Evolutionary conservation across 257 asterid species (phyloP).

Genomic region (Parsonsia alboflavescens): DNA sequence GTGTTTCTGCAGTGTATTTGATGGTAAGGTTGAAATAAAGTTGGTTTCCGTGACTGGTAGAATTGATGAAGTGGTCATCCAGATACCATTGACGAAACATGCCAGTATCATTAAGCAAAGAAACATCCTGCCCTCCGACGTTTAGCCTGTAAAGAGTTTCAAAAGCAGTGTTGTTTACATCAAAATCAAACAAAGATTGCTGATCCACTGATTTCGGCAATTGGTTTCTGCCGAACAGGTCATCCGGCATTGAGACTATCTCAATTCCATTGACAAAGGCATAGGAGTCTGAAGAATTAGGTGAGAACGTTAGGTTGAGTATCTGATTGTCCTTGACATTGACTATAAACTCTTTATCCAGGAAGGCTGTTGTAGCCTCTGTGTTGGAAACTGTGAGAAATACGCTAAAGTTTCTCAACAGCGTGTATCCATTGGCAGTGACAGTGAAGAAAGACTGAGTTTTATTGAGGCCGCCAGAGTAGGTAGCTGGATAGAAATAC

Average conservation of each 20-base stretch:
- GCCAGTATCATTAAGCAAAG: constrained; percentile 30
- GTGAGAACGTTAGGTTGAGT: constrained; percentile 37
- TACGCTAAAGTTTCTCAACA: constrained; percentile 44
- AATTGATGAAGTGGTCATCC: constrained; percentile 18
- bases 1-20: constrained; percentile 21
- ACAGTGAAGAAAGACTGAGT: constrained; percentile 27
- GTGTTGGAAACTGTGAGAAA: neutral
- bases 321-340: constrained; percentile 25
- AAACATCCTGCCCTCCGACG: constrained; percentile 26
- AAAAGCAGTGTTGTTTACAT: constrained; percentile 24
- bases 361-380: neutral
- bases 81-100: constrained; percentile 48
- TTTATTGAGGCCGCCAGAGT: constrained; percentile 19
- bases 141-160: constrained; percentile 48
- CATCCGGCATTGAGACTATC: constrained; percentile 42
- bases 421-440: constrained; percentile 32
- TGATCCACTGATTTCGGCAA: neutral
- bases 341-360: constrained; percentile 32
- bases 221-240: constrained; percentile 25
- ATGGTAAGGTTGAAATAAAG: neutral
- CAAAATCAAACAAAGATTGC: neutral
- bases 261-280: constrained; percentile 66
- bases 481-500: constrained; percentile 35
- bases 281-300: constrained; percentile 24
- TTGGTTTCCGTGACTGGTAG: neutral